A percentile compares a stretch with the other conserved stretches of the same genome.
Evolutionary conservation across 2,329 filamentous ascomycete genomes (phyloP).

Genomic region (Alternaria ventricosa): DNA sequence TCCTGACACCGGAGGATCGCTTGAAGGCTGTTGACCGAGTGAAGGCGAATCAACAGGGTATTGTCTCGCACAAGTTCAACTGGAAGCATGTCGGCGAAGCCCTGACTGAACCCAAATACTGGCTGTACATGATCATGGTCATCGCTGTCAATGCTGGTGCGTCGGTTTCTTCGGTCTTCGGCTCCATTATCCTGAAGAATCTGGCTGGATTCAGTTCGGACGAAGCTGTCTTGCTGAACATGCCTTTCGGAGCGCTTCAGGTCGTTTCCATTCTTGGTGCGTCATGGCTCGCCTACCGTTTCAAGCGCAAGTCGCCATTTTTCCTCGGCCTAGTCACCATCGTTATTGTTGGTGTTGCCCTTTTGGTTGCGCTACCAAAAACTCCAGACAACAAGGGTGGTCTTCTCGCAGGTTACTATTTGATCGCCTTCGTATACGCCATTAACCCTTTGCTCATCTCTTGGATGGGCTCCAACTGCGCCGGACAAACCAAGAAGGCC

Average conservation of each 20-base stretch:
- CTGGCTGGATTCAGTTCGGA: conserved; percentile 67
- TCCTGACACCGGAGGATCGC: conserved; percentile 69
- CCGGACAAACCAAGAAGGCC: conserved; percentile 71
- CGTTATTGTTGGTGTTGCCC: conserved; percentile 65
- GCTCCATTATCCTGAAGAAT: conserved; percentile 60
- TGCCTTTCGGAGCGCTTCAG: conserved; percentile 56
- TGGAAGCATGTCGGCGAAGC: conserved; percentile 67
- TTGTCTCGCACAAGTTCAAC: conserved; percentile 71
- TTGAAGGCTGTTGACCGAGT: conserved; percentile 72
- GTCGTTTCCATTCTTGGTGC: conserved; percentile 29
- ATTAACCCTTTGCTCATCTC: conserved; percentile 70
- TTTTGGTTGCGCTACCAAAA: conserved; percentile 61
- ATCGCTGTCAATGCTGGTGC: conserved; percentile 37
- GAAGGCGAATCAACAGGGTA: conserved; percentile 75
- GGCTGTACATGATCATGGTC: conserved; percentile 47
- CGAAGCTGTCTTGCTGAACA: conserved; percentile 64
- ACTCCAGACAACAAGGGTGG: conserved; percentile 52
- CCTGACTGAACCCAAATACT: conserved; percentile 62
- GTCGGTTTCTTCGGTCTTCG: conserved; percentile 66
- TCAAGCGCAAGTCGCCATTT: conserved; percentile 66
- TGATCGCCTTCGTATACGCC: conserved; percentile 71
- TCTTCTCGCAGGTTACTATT: conserved; percentile 67
- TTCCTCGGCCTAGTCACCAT: conserved; percentile 55
- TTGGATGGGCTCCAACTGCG: conserved; percentile 74
- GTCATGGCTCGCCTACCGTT: conserved; percentile 63